Evolutionary conservation across 495 filamentous ascomycete species (phyloP).

Genomic region (Aspergillus taichungensis): DNA sequence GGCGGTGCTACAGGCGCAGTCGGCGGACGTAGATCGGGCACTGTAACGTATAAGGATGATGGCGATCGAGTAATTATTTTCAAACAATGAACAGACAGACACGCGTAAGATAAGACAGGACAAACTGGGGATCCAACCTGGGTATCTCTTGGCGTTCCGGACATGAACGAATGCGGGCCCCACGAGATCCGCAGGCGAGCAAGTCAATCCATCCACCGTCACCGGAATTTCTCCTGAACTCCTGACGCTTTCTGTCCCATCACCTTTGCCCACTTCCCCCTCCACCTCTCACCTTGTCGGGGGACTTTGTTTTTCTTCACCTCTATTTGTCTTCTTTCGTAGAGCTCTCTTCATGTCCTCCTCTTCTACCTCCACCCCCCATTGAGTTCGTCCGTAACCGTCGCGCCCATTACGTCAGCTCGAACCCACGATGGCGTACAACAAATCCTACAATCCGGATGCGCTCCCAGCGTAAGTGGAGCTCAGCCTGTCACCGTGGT

Average conservation of each 20-base stretch:
- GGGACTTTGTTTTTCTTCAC: background rate
- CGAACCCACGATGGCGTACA: constrained; percentile 75
- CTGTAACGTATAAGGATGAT: constrained; percentile 1
- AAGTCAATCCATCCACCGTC: too few relatives aligned
- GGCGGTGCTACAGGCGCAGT: constrained; percentile 21
- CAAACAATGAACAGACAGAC: too few relatives aligned
- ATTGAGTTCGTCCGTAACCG: background rate
- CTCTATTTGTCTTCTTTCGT: background rate
- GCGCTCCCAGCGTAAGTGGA: constrained; percentile 81
- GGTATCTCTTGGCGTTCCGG: too few relatives aligned
- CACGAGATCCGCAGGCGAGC: too few relatives aligned
- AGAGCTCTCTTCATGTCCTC: background rate
- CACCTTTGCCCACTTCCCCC: too few relatives aligned
- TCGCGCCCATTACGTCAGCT: constrained; percentile 21
- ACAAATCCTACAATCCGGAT: constrained; percentile 88
- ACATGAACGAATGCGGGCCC: too few relatives aligned
- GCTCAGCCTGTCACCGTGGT: background rate
- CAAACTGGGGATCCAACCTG: too few relatives aligned
- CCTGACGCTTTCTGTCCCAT: too few relatives aligned
- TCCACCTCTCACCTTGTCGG: too few relatives aligned
- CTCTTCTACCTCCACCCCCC: constrained; percentile 1
- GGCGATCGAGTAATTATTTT: background rate
- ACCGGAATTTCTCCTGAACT: too few relatives aligned
- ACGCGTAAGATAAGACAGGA: too few relatives aligned
- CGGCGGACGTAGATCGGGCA: constrained; percentile 13